Evolutionary conservation across 176 grass and related monocot species (phyloP).

Genomic region (Panicum miliaceum): DNA sequence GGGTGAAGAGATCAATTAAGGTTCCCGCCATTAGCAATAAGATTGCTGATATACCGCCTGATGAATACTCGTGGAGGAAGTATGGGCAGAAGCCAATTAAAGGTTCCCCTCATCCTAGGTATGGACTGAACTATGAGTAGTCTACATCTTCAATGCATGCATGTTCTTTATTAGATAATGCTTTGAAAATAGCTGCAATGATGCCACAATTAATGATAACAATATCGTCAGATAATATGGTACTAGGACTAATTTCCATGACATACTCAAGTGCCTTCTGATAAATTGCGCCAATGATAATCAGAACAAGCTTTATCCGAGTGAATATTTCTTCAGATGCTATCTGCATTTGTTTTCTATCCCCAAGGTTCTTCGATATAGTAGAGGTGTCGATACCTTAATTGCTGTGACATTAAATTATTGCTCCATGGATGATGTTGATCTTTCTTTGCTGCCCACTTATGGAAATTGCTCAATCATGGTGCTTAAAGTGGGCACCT

Average conservation of each 20-base stretch:
- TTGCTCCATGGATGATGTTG: slow-evolving; percentile 38
- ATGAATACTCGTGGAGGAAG: slow-evolving; percentile 98
- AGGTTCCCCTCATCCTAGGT: slow-evolving; percentile 99
- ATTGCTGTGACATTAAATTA: slow-evolving; percentile 51
- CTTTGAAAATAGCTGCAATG: slow-evolving; percentile 2
- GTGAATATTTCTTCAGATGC: slow-evolving; percentile 12
- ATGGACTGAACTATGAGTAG: slow-evolving; percentile 38
- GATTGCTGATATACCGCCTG: slow-evolving; percentile 91
- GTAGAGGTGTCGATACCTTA: slow-evolving; percentile 37
- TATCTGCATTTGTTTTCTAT: slow-evolving; percentile 49
- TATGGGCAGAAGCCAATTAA: slow-evolving; percentile 99
- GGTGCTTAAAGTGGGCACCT: slow-evolving; percentile 13
- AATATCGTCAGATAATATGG: slow-evolving; percentile 28
- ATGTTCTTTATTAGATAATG: slow-evolving; percentile 19
- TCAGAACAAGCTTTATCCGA: slow-evolving; percentile 5
- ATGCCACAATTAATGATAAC: slow-evolving; percentile 27
- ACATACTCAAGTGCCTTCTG: slow-evolving; percentile 40
- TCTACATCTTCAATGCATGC: neutral
- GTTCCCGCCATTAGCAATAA: slow-evolving; percentile 98
- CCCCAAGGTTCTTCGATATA: slow-evolving; percentile 30
- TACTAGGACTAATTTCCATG: slow-evolving; percentile 20
- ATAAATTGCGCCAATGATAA: slow-evolving; percentile 31
- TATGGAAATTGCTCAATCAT: slow-evolving; percentile 43
- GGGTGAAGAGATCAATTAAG: slow-evolving; percentile 87
- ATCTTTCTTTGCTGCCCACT: slow-evolving; percentile 12